Evolutionary conservation across 2,329 filamentous ascomycete species (phyloP).

Genomic region (Sclerotinia glacialis): DNA sequence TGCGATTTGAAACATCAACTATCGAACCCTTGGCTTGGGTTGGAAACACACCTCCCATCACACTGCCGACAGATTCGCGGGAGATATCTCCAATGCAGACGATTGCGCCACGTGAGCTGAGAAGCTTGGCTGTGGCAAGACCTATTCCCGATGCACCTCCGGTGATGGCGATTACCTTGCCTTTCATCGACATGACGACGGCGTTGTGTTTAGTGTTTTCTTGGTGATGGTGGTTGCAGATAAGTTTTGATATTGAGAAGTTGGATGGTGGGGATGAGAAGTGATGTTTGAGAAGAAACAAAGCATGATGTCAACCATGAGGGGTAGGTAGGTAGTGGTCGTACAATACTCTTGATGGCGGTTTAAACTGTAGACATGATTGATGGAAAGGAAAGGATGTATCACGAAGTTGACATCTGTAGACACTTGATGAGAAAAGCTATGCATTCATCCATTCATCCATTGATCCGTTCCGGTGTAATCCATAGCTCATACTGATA

Average conservation of each 20-base stretch:
- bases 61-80: conserved; percentile 28
- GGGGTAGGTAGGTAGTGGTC: background rate
- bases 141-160: conserved; percentile 76
- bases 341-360: background rate
- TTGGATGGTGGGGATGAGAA: background rate
- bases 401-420: background rate
- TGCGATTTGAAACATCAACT: conserved; percentile 35
- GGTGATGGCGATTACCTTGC: conserved; percentile 69
- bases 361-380: background rate
- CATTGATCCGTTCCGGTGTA: background rate
- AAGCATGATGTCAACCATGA: background rate
- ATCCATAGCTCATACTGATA: background rate
- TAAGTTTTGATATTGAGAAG: background rate
- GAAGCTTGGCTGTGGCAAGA: conserved; percentile 62
- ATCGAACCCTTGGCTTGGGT: background rate
- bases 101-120: conserved; percentile 31
- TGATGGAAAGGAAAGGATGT: background rate
- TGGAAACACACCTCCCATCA: conserved; percentile 27
- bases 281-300: background rate
- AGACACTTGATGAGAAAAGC: background rate
- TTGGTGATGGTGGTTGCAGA: background rate
- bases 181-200: conserved; percentile 35
- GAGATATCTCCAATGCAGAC: conserved; percentile 34
- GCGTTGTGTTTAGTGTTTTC: background rate
- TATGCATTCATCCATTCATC: background rate